Conservation (phyloP, 2,329 filamentous ascomycete species). For the Aaosphaeria pasadenensis region DNA sequence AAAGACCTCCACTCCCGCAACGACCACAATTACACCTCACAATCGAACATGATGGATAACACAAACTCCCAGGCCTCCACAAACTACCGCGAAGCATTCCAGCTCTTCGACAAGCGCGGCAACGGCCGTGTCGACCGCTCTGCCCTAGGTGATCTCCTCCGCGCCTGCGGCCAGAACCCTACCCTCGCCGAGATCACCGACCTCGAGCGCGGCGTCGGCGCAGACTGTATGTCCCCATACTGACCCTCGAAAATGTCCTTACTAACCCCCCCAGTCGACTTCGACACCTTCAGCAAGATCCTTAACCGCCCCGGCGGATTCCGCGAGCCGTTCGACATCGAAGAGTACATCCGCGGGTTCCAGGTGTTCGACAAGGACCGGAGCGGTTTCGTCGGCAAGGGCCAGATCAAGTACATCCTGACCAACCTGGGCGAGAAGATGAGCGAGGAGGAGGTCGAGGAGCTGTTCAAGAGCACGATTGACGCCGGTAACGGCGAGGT, state of each 20-base stretch:
- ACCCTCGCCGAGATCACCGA: conserved; percentile 90
- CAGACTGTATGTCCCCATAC: conserved; percentile 71
- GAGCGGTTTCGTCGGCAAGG: conserved; percentile 96
- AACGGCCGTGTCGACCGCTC: conserved; percentile 86
- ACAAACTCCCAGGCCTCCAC: conserved; percentile 61
- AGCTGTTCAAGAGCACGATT: conserved; percentile 89
- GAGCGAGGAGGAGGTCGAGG: conserved; percentile 97
- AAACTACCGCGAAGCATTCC: conserved; percentile 99
- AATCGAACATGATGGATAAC: conserved; percentile 28
- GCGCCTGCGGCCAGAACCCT: conserved; percentile 97
- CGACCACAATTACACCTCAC: too few relatives aligned
- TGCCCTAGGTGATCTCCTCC: conserved; percentile 86
- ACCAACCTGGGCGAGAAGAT: conserved; percentile 99
- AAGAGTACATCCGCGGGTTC: conserved; percentile 98
- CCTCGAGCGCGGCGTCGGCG: conserved; percentile 83
- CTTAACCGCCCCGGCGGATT: conserved; percentile 97
- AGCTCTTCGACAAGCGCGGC: conserved; percentile 98
- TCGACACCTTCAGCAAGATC: conserved; percentile 93
- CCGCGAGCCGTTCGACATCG: conserved; percentile 94
- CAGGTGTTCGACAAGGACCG: conserved; percentile 99
- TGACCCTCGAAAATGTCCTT: neutral
- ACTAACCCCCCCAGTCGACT: conserved; percentile 68
- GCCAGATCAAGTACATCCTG: conserved; percentile 95
- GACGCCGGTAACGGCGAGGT: conserved; percentile 95
- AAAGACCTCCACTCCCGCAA: too few relatives aligned